A percentile compares a stretch with the other conserved stretches of the same genome.
phyloP scores from a whole-genome alignment of 2,329 filamentous ascomycete species.

The Fusarium sp. region DNA sequence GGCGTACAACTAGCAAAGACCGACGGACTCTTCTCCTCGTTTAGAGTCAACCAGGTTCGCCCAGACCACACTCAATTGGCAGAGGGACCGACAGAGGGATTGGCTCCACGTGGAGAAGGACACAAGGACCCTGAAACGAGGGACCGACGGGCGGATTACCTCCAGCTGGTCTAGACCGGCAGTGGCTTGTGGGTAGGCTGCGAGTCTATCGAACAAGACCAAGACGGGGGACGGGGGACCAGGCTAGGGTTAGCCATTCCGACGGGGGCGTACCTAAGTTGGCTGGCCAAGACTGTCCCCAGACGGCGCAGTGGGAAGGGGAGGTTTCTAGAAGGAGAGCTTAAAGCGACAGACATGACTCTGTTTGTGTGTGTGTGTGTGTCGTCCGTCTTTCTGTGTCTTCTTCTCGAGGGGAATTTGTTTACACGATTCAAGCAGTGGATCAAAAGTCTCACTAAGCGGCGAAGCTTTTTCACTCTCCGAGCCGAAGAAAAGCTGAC shows the following conservation, averaged over 20 bases:
- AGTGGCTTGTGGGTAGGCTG: background rate
- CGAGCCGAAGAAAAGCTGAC: background rate
- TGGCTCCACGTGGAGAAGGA: background rate
- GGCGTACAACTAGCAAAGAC: conserved; percentile 11
- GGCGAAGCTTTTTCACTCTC: background rate
- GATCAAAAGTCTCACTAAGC: background rate
- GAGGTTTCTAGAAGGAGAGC: conserved; percentile 12
- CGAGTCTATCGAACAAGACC: background rate
- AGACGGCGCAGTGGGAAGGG: background rate
- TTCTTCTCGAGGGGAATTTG: background rate
- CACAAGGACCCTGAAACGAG: conserved; percentile 22
- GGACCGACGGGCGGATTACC: background rate
- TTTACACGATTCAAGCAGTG: background rate
- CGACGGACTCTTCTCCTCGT: background rate
- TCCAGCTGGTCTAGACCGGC: background rate
- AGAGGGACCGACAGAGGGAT: background rate
- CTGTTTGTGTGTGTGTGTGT: background rate
- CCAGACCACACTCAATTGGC: conserved; percentile 17
- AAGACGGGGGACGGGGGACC: background rate
- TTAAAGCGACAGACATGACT: conserved; percentile 27
- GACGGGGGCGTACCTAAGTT: background rate
- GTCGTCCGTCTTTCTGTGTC: background rate
- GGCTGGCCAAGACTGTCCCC: background rate
- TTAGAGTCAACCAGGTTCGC: conserved; percentile 8
- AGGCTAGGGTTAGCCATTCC: background rate